These are phyloP conservation scores for Podaxis rugospora DNA, from an alignment of 768 basidiomycete species.

Conservation along the genomic window DNA sequence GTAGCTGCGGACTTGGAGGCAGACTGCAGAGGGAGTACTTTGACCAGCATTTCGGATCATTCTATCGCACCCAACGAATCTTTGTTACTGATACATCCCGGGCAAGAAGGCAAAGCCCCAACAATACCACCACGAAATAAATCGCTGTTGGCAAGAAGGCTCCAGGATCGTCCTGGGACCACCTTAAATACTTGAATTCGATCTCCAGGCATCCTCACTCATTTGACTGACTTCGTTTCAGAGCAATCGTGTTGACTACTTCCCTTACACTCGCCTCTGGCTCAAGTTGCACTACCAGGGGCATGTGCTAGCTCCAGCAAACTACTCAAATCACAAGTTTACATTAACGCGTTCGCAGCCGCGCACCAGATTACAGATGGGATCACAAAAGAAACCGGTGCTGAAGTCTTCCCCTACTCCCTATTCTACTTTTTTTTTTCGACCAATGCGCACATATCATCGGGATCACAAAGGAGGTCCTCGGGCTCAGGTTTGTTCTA, in stretches of 20 bases:
- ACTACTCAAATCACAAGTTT: conserved; percentile 89
- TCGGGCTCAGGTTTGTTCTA: conserved; percentile 82
- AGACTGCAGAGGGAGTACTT: conserved; percentile 89
- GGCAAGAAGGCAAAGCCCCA: conserved; percentile 10
- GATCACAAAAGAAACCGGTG: conserved; percentile 70
- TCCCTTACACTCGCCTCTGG: conserved; percentile 80
- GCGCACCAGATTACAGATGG: conserved; percentile 87
- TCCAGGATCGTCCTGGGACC: conserved; percentile 74
- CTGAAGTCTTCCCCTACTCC: conserved; percentile 91
- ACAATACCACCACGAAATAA: conserved; percentile 17
- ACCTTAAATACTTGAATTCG: conserved; percentile 73
- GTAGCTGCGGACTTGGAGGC: conserved; percentile 89
- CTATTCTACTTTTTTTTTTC: conserved; percentile 92
- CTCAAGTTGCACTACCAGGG: conserved; percentile 70
- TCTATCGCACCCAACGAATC: conserved; percentile 92
- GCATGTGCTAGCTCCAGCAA: conserved; percentile 52
- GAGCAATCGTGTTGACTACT: conserved; percentile 86
- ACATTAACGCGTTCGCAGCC: conserved; percentile 86
- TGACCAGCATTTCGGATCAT: conserved; percentile 93
- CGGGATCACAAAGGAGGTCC: conserved; percentile 82
- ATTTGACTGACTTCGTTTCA: conserved; percentile 23
- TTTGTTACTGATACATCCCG: conserved; percentile 65
- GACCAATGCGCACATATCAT: conserved; percentile 92
- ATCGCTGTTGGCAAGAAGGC: conserved; percentile 20
- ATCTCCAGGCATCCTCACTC: not conserved